These are phyloP conservation scores for Seiridium cupressi DNA, from an alignment of 2,329 filamentous ascomycete genomes.

Conservation along the genomic window DNA sequence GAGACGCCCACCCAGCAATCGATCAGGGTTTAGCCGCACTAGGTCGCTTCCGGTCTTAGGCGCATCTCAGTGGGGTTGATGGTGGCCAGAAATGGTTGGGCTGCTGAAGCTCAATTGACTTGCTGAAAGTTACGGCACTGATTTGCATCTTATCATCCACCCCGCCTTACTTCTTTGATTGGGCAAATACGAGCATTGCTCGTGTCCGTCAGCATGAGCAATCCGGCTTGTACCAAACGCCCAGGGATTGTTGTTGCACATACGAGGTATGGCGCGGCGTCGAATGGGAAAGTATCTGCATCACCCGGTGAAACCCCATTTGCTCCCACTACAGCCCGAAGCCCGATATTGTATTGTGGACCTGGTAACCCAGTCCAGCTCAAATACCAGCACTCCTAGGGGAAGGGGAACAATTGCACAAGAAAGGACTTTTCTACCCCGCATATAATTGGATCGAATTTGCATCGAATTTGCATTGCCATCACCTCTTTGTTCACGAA, in stretches of 20 bases:
- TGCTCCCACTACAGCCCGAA: no score
- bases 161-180: background rate
- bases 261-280: slow-evolving; percentile 1
- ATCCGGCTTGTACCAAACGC: background rate
- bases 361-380: no score
- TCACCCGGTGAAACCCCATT: background rate
- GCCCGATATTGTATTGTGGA: no score
- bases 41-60: background rate
- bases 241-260: background rate
- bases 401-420: no score
- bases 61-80: no score
- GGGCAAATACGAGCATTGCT: slow-evolving; percentile 3
- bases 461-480: no score
- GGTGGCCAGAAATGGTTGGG: no score
- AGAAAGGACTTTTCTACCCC: no score
- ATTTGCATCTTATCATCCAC: background rate
- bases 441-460: no score
- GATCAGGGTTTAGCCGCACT: slow-evolving; percentile 2
- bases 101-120: background rate
- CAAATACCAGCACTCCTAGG: no score
- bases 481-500: no score
- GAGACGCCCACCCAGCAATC: background rate
- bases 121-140: background rate
- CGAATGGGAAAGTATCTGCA: background rate
- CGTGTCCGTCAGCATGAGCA: background rate